Base-by-base conservation (phyloP, 306 rosid genomes). In the Bauhinia variegata region DNA sequence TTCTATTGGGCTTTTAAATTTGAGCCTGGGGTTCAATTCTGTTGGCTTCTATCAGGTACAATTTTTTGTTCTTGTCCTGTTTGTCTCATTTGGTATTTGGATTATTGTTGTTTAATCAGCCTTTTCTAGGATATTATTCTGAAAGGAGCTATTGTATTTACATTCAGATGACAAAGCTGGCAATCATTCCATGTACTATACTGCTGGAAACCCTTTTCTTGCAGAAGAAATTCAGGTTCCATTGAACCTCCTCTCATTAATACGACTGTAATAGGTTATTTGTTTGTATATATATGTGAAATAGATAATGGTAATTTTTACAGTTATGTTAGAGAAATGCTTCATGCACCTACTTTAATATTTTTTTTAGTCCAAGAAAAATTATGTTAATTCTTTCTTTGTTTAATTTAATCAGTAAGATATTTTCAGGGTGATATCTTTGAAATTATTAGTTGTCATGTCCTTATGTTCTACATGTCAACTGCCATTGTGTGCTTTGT, bases 131-230 rank as follows among this genome's bases (percentile, higher is more conserved):
- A 44, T 47, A 4, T n/a, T 47, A 61, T 46, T 80, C 67, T 75
- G 62, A 85, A 43, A 9, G 31, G 16, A 65, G 56, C 48, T 31
- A 8, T 66, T 74, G 60, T 68, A 57, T 79, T 63, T 75, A 68
- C 55, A 42, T 74, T 54, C 86, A 93, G 98, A 93, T 93, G 98
- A 93, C 96, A 33, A 93, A 93, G 88, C 85, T 93, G 84, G 98
- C 97, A 57, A 93, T 93, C 91, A 93, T 93, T 74, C 98, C 98
- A 44, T 93, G 98, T 64, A 93, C 98, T 65, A 95, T 93, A 52
- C 72, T 93, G 66, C 86, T 93, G 97, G 98, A 93, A 87, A 93
- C 97, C 72, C 75, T 89, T 74, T 93, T 88, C 73, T 84, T 93
- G 15, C 84, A 86, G 73, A 93, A 93, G 88, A 79, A 11, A 84